Evolutionary conservation across 2,329 filamentous ascomycete genomes (phyloP).

Genomic region (Eurotiales sp.): DNA sequence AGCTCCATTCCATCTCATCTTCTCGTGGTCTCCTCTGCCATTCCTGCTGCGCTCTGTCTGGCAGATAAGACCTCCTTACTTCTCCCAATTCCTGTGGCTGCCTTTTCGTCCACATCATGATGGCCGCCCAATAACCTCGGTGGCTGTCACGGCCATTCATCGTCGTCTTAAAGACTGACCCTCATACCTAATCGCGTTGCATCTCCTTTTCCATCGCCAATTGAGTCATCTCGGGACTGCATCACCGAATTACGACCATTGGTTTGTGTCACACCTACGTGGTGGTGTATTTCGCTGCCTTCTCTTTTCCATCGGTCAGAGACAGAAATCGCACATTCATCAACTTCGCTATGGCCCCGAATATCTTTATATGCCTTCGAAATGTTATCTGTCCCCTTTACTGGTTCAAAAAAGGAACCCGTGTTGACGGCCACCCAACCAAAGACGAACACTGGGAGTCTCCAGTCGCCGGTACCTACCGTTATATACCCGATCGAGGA

Average conservation of each 20-base stretch:
- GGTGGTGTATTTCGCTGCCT: no score
- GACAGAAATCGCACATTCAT: no score
- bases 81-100: slow-evolving; percentile 15
- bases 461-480: slow-evolving; percentile 49
- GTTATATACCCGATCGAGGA: slow-evolving; percentile 48
- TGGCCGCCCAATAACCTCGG: slow-evolving; percentile 13
- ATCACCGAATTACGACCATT: no score
- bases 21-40: background rate
- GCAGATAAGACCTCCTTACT: slow-evolving; percentile 14
- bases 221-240: no score
- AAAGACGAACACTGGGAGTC: slow-evolving; percentile 47
- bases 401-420: slow-evolving; percentile 45
- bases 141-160: slow-evolving; percentile 12
- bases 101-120: slow-evolving; percentile 5
- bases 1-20: background rate
- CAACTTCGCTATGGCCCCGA: slow-evolving; percentile 50
- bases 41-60: no score
- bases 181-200: no score
- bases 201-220: background rate
- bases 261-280: background rate
- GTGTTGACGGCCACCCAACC: slow-evolving; percentile 35
- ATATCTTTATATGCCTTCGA: slow-evolving; percentile 49
- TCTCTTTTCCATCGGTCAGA: no score
- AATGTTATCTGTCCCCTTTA: slow-evolving; percentile 46
- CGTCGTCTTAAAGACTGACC: no score